A percentile compares a stretch with the other conserved stretches of the same genome.
phyloP scores from a whole-genome alignment of 176 grass and related monocot species.

The Juncus effusus region DNA sequence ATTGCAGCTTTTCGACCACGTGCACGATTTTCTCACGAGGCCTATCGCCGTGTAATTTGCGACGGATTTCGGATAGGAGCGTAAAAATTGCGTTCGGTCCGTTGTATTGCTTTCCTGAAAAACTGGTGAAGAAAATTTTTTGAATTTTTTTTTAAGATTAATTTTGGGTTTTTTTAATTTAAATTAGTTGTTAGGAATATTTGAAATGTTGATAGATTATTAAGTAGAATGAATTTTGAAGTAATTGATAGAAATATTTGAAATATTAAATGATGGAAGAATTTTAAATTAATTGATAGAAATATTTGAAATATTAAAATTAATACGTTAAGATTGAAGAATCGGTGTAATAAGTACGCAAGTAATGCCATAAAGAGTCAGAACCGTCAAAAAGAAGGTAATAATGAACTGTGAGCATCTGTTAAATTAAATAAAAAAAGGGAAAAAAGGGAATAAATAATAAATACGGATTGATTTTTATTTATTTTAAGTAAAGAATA shows the following conservation, averaged over 20 bases:
- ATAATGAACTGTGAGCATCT: slow-evolving; percentile 95
- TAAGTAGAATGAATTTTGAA: not conserved
- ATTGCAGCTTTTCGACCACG: slow-evolving; percentile 88
- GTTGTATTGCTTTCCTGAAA: slow-evolving; percentile 53
- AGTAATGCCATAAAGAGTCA: slow-evolving; percentile 76
- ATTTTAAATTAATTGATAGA: not conserved
- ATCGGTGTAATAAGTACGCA: slow-evolving; percentile 78
- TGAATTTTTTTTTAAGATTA: not conserved
- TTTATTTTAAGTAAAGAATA: slow-evolving; percentile 21
- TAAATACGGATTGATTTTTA: slow-evolving; percentile 24
- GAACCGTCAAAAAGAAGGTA: slow-evolving; percentile 88
- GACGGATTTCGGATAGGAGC: slow-evolving; percentile 63
- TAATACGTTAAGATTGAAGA: slow-evolving; percentile 71
- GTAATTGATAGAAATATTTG: slow-evolving; percentile 2
- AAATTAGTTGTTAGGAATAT: not conserved
- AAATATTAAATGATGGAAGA: not conserved
- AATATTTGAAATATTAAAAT: not conserved
- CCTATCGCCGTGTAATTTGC: slow-evolving; percentile 64
- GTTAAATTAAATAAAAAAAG: slow-evolving; percentile 7
- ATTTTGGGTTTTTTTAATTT: not conserved
- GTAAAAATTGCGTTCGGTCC: slow-evolving; percentile 65
- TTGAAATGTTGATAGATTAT: not conserved
- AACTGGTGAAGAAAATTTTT: slow-evolving; percentile 40
- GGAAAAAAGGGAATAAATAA: not conserved
- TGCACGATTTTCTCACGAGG: slow-evolving; percentile 84